A percentile compares a stretch with the other conserved stretches of the same genome.
These are phyloP conservation scores for Panicum virgatum DNA, from an alignment of 202 grass and related monocot genomes.

Conservation along the genomic window DNA sequence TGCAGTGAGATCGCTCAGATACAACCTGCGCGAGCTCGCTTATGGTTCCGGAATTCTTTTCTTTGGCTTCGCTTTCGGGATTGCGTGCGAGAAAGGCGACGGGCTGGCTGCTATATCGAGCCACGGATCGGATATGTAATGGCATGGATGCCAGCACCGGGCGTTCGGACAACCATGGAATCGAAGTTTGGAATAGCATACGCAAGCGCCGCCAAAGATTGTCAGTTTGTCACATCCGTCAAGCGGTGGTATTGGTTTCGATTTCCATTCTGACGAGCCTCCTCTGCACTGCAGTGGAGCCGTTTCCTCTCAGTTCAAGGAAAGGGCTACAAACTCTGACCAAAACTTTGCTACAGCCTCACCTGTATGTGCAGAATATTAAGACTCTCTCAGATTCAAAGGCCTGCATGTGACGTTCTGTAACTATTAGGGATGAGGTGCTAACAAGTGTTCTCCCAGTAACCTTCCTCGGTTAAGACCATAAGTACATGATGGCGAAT, in stretches of 20 bases:
- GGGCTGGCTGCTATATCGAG: not conserved
- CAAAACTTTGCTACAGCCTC: too few relatives aligned
- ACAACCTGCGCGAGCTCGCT: not conserved
- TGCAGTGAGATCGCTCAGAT: not conserved
- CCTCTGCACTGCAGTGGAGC: too few relatives aligned
- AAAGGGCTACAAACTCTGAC: too few relatives aligned
- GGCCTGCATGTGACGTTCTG: not conserved
- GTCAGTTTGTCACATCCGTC: not conserved
- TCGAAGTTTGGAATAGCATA: not conserved
- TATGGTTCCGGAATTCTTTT: not conserved
- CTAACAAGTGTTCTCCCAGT: too few relatives aligned
- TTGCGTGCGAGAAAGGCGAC: not conserved
- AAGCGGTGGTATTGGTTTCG: not conserved
- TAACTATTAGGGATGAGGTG: too few relatives aligned
- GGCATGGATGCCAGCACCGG: not conserved
- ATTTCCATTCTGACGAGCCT: too few relatives aligned
- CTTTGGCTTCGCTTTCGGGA: conserved; percentile 13
- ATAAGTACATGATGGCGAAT: too few relatives aligned
- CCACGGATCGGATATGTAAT: not conserved
- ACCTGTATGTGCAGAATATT: too few relatives aligned
- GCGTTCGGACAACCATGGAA: not conserved
- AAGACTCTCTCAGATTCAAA: too few relatives aligned
- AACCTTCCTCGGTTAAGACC: too few relatives aligned
- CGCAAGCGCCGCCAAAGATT: not conserved
- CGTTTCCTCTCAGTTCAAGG: too few relatives aligned